A percentile compares a stretch with the other conserved stretches of the same genome.
Conservation (phyloP, 495 filamentous ascomycete genomes). For the Neurospora sp. region DNA sequence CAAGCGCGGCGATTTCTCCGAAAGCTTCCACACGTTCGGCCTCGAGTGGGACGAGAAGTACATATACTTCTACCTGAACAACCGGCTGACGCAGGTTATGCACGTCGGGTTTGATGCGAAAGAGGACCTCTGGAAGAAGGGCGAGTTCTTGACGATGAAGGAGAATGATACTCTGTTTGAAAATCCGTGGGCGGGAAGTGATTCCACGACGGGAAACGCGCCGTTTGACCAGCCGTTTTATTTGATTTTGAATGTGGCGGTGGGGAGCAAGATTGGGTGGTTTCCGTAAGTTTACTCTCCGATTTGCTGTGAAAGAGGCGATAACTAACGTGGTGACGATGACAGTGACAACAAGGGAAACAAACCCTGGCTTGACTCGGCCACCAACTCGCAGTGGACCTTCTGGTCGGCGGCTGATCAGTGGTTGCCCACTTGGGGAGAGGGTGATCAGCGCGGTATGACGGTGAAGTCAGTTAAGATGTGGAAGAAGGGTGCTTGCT, state of each 20-base stretch:
- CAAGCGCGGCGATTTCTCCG: conserved; percentile 12
- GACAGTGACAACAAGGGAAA: conserved; percentile 38
- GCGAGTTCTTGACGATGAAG: conserved; percentile 45
- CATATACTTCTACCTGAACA: conserved; percentile 57
- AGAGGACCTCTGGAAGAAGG: conserved; percentile 46
- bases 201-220: conserved; percentile 27
- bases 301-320: not conserved
- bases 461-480: conserved; percentile 49
- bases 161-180: conserved; percentile 47
- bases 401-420: conserved; percentile 48
- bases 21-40: conserved; percentile 46
- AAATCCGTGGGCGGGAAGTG: conserved; percentile 22
- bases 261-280: conserved; percentile 56
- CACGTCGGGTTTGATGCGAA: conserved; percentile 43
- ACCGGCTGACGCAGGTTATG: conserved; percentile 48
- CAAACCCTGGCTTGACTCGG: conserved; percentile 57
- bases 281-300: conserved; percentile 28
- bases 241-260: conserved; percentile 56
- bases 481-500: conserved; percentile 13
- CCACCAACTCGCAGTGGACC: conserved; percentile 37
- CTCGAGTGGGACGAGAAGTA: conserved; percentile 62
- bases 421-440: conserved; percentile 56
- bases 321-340: not conserved
- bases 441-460: conserved; percentile 39
- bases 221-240: conserved; percentile 63